phyloP scores from a whole-genome alignment of 2,329 filamentous ascomycete genomes.

The Fusarium sp. region DNA sequence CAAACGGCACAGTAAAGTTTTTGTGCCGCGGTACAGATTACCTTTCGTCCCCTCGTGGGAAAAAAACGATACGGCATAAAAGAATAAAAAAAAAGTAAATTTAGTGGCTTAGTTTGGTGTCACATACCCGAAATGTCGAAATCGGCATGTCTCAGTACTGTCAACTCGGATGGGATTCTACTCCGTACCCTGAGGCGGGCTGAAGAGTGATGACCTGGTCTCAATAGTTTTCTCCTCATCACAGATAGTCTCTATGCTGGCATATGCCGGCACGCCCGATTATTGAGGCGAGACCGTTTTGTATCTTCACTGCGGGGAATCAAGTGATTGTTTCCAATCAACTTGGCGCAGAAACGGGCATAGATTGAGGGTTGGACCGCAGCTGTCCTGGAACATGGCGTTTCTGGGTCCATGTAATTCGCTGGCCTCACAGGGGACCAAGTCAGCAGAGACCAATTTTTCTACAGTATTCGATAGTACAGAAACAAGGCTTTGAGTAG shows the following conservation, averaged over 20 bases:
- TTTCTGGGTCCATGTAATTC: constrained; percentile 1
- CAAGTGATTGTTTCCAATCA: not conserved
- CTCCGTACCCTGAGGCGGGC: constrained; percentile 23
- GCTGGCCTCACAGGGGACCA: not conserved
- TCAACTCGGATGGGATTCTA: constrained; percentile 21
- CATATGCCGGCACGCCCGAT: not conserved
- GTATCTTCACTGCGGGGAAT: not conserved
- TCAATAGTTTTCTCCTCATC: not conserved
- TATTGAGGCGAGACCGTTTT: not conserved
- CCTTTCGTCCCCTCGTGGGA: not conserved
- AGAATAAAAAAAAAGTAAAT: constrained; percentile 3
- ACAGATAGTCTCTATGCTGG: not conserved
- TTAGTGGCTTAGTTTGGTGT: not conserved
- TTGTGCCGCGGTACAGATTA: not conserved
- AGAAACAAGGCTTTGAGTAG: not conserved
- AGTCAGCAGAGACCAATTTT: not conserved
- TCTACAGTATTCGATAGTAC: not conserved
- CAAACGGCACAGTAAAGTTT: not conserved
- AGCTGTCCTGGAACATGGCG: constrained; percentile 26
- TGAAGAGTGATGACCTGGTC: constrained; percentile 10
- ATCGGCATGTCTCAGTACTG: constrained; percentile 23
- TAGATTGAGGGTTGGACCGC: not conserved
- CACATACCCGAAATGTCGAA: constrained; percentile 16
- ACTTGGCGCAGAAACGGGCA: not conserved
- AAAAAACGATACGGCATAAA: not conserved